A percentile compares a stretch with the other conserved stretches of the same genome.
Evolutionary conservation across 306 rosid genomes (phyloP).

Genomic region (Notholithocarpus densiflorus): DNA sequence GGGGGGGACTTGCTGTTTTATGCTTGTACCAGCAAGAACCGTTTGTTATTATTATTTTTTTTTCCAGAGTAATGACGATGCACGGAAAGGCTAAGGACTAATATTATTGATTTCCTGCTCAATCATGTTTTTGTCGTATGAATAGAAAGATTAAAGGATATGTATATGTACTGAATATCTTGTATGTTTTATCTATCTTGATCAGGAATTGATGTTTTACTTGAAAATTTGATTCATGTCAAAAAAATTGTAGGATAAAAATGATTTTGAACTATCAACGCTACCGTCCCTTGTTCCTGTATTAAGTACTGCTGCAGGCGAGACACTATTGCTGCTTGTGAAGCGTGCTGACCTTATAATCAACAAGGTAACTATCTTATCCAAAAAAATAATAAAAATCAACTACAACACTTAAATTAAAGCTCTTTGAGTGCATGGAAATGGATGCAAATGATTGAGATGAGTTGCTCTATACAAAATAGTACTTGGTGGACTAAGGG

Average conservation of each 20-base stretch:
- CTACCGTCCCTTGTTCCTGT: slow-evolving; percentile 96
- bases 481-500: not conserved
- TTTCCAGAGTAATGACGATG: not conserved
- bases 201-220: not conserved
- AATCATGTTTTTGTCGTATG: not conserved
- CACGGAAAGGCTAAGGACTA: not conserved
- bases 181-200: not conserved
- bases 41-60: not conserved
- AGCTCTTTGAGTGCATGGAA: not conserved
- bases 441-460: not conserved
- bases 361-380: slow-evolving; percentile 60
- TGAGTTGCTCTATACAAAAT: not conserved
- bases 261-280: slow-evolving; percentile 89
- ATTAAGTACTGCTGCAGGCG: slow-evolving; percentile 80
- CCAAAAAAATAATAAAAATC: not conserved
- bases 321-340: slow-evolving; percentile 78
- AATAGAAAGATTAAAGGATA: not conserved
- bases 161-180: not conserved
- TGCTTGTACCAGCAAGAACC: not conserved
- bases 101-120: not conserved
- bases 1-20: not conserved
- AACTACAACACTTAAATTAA: not conserved
- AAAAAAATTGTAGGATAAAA: slow-evolving; percentile 62
- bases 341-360: slow-evolving; percentile 89
- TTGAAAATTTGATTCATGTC: slow-evolving; percentile 4